Percentiles rank a stretch among this genome's conserved stretches.
These are phyloP conservation scores for Obelidium mucronatum DNA, from an alignment of 192 early-diverging fungal genomes.

Conservation along the genomic window DNA sequence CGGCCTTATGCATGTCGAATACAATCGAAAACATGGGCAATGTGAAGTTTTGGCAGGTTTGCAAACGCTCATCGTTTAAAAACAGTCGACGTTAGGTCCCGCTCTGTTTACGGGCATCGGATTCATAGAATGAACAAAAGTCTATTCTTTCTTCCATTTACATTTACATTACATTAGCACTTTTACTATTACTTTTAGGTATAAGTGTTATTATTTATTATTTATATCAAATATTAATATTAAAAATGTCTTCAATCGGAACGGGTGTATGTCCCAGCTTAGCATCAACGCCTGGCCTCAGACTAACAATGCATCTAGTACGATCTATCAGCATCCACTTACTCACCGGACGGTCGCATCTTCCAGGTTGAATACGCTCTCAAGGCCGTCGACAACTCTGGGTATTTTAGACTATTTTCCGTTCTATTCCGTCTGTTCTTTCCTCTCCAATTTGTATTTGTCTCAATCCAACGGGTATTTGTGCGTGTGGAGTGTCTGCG, in stretches of 20 bases:
- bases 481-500: no score
- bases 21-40: no score
- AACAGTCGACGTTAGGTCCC: no score
- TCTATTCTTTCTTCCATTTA: no score
- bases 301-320: constrained; percentile 55
- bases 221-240: background rate
- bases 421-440: background rate
- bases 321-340: constrained; percentile 97
- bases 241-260: constrained; percentile 44
- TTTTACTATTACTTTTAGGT: no score
- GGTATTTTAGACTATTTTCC: constrained; percentile 58
- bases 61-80: no score
- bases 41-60: background rate
- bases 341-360: constrained; percentile 98
- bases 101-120: no score
- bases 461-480: no score
- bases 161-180: no score
- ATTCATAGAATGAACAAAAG: no score
- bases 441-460: no score
- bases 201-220: background rate
- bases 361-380: constrained; percentile 99
- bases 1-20: no score
- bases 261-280: constrained; percentile 28
- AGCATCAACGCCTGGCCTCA: background rate
- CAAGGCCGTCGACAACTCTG: constrained; percentile 99